Percentiles rank a stretch among this genome's conserved stretches.
Evolutionary conservation across 2,329 filamentous ascomycete species (phyloP).

Genomic region (Apiospora arundinis): DNA sequence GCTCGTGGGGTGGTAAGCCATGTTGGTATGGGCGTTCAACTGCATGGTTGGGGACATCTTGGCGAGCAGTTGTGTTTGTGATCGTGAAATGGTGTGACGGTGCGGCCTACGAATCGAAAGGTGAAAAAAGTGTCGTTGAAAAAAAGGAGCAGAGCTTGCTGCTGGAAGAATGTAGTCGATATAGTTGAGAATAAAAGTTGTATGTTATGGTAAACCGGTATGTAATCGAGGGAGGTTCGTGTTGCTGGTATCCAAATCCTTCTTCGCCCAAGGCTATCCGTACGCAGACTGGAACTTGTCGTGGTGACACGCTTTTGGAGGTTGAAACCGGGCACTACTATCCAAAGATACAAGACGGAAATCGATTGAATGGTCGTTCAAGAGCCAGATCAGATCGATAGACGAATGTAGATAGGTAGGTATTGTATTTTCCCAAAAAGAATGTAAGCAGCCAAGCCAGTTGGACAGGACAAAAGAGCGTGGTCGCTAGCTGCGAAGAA

Average conservation of each 20-base stretch:
- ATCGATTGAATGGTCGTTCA: conserved; percentile 16
- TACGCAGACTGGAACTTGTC: background rate
- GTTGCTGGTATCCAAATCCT: conserved; percentile 15
- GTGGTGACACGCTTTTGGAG: conserved; percentile 5
- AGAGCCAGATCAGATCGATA: conserved; percentile 36
- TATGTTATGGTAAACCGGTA: conserved; percentile 18
- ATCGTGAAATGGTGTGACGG: conserved; percentile 32
- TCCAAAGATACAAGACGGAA: conserved; percentile 15
- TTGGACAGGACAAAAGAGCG: conserved; percentile 53
- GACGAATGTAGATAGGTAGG: conserved; percentile 35
- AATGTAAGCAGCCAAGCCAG: conserved; percentile 65
- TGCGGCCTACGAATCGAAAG: conserved; percentile 45
- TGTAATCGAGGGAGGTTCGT: background rate
- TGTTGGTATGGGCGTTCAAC: conserved; percentile 48
- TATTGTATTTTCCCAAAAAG: conserved; percentile 48
- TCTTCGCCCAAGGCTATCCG: conserved; percentile 1
- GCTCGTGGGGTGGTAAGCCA: conserved; percentile 56
- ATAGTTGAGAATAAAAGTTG: conserved; percentile 11
- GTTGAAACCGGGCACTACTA: conserved; percentile 15
- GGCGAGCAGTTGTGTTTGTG: conserved; percentile 26
- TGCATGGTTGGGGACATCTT: conserved; percentile 59
- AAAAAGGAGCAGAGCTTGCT: conserved; percentile 49
- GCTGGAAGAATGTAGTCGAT: conserved; percentile 49
- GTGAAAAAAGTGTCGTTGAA: conserved; percentile 30
- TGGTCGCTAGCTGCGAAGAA: conserved; percentile 49